Evolutionary conservation across 805 yeast species (phyloP), one percentile per base, ranked within the genome.

Genomic region (Hanseniaspora jakobsenii): DNA sequence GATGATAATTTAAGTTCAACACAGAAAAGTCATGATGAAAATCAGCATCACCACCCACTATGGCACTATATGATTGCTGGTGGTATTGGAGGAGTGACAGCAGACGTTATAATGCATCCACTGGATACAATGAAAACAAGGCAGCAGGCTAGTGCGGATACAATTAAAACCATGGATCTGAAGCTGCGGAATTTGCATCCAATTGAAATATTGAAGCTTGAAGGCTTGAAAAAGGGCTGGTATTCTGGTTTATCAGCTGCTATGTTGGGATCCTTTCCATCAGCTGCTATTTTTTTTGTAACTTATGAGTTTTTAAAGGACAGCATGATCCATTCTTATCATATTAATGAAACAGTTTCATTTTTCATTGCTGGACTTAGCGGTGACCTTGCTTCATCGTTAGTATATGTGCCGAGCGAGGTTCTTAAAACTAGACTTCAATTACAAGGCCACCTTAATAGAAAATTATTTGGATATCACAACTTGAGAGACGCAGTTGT

Each of bases 211-310:
- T 62, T 81, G 39, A 58, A 69, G 32, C 83, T 89, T 54, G 98
- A 91, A 66, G 98, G 98, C 0, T 51, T 91, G 7, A 60, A 72
- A 39, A 71, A 79, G 48, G 98, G 98, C 1, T 64, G 91, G 4
- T 91, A 91, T 57, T 80, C 95, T 16, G 99, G 99, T 1, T 87
- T 87, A 61, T 63, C 76, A 13, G 95, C 97, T 1, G 96, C 96
- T 1, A 72, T 87, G 68, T 58, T 84, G 23, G 99, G 99, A 0
- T 81, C 93, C 0, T 75, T 91, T 50, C 98, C 98, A 5, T 81
- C 91, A 29, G 89, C 97, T 1, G 87, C 93, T 17, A 73, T 86
- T n/a, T 91, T 91, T 59, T 91, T 91, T 58, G 83, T 87, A 2
- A 78, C 95, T 1, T 91, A 91, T 62, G 98, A 91, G 57, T 70